Conservation (phyloP, 2,329 filamentous ascomycete species). For the Incumbomyces delicatus region DNA sequence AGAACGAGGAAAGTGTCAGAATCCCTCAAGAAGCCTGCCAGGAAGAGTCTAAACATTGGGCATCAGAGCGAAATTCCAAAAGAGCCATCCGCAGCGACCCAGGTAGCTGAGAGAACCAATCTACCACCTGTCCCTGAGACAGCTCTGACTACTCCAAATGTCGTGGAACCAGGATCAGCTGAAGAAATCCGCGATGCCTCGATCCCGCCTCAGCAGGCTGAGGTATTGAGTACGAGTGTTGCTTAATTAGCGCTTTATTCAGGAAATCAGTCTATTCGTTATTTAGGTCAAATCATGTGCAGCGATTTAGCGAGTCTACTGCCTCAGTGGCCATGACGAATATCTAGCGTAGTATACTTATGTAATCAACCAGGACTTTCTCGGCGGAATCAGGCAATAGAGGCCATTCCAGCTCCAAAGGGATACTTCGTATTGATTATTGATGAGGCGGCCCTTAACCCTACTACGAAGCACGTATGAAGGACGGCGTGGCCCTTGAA, state of each 20-base stretch:
- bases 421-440: no score
- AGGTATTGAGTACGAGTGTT: not conserved
- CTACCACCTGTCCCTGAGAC: not conserved
- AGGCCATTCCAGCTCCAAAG: no score
- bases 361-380: not conserved
- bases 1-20: slow-evolving; percentile 14
- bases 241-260: not conserved
- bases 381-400: no score
- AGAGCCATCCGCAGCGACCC: not conserved
- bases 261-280: not conserved
- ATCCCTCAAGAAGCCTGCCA: slow-evolving; percentile 14
- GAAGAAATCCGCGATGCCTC: not conserved
- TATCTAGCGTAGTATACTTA: not conserved
- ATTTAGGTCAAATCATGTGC: slow-evolving; percentile 2
- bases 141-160: not conserved
- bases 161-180: not conserved
- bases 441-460: no score
- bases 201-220: slow-evolving; percentile 6
- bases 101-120: not conserved
- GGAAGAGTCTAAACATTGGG: slow-evolving; percentile 11
- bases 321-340: not conserved
- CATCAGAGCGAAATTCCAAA: not conserved
- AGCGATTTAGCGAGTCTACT: slow-evolving; percentile 9
- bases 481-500: no score
- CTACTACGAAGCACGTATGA: no score